Evolutionary conservation across 2,329 filamentous ascomycete species (phyloP).

Genomic region (Tolypocladium tropicale): DNA sequence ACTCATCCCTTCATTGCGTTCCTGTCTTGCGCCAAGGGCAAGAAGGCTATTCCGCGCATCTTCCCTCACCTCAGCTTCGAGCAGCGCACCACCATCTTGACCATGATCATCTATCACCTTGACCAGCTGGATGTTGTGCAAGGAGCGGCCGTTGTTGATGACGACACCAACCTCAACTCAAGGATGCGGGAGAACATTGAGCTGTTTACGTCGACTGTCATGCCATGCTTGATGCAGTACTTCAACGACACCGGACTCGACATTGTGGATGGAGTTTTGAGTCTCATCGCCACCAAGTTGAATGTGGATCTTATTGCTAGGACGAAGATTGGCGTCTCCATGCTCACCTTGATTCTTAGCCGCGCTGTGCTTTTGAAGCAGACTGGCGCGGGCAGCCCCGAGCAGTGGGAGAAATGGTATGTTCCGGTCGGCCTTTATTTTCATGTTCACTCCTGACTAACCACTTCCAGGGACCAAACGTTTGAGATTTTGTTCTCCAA

Average conservation of each 20-base stretch:
- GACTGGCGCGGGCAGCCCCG: slow-evolving; percentile 56
- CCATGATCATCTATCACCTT: slow-evolving; percentile 89
- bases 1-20: slow-evolving; percentile 94
- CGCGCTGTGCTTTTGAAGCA: slow-evolving; percentile 91
- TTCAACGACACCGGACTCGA: slow-evolving; percentile 84
- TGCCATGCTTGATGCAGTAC: slow-evolving; percentile 82
- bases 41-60: slow-evolving; percentile 88
- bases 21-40: slow-evolving; percentile 88
- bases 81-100: slow-evolving; percentile 88
- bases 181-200: slow-evolving; percentile 86
- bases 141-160: slow-evolving; percentile 62
- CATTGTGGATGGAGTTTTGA: slow-evolving; percentile 83
- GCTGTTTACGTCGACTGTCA: slow-evolving; percentile 76
- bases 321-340: slow-evolving; percentile 78
- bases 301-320: slow-evolving; percentile 78
- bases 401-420: slow-evolving; percentile 73
- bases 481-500: slow-evolving; percentile 84
- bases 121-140: slow-evolving; percentile 87
- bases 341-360: slow-evolving; percentile 89
- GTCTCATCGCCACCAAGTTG: slow-evolving; percentile 71
- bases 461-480: slow-evolving; percentile 50
- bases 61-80: slow-evolving; percentile 90
- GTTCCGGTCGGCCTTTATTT: slow-evolving; percentile 10
- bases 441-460: slow-evolving; percentile 18
- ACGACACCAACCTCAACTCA: slow-evolving; percentile 61